Percentiles rank a stretch among this genome's conserved stretches.
These are phyloP conservation scores for Chlorella sp. DNA, from an alignment of 139 green algal species.

Conservation along the genomic window DNA sequence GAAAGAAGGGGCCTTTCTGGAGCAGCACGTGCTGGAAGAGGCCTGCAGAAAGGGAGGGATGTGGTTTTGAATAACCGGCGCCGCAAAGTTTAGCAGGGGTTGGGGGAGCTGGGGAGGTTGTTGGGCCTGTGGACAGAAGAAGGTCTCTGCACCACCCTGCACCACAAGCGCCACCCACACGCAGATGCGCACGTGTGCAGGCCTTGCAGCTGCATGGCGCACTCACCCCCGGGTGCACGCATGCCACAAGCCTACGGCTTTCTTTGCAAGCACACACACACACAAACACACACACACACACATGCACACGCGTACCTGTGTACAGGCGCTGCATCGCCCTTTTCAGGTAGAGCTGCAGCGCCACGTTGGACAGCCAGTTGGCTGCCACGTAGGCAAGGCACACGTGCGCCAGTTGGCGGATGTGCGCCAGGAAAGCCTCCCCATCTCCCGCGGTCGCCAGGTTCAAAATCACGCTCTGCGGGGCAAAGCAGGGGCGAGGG, in stretches of 20 bases:
- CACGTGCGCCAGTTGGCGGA: not conserved
- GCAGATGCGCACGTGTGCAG: too few species aligned
- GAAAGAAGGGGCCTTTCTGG: constrained; percentile 41
- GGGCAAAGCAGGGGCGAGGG: not conserved
- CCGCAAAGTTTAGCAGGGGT: too few species aligned
- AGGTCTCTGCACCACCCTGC: too few species aligned
- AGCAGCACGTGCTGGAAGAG: constrained; percentile 37
- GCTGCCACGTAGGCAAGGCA: not conserved
- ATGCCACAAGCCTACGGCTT: too few species aligned
- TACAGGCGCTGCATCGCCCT: constrained; percentile 41
- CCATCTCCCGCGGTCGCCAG: not conserved
- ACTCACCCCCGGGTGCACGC: too few species aligned
- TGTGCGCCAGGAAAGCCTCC: not conserved
- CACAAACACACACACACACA: too few species aligned
- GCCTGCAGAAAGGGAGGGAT: not conserved
- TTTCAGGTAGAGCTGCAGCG: constrained; percentile 37
- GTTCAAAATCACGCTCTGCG: not conserved
- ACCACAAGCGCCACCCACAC: too few species aligned
- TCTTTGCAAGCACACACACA: too few species aligned
- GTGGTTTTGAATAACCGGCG: too few species aligned
- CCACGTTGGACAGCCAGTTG: constrained; percentile 16
- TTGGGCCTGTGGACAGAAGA: too few species aligned
- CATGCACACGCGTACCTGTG: not conserved
- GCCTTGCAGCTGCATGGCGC: too few species aligned
- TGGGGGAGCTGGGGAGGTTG: too few species aligned